A percentile compares a stretch with the other conserved stretches of the same genome.
Conservation (phyloP, 169 alveolate genomes). For the Plasmodium vivax region DNA sequence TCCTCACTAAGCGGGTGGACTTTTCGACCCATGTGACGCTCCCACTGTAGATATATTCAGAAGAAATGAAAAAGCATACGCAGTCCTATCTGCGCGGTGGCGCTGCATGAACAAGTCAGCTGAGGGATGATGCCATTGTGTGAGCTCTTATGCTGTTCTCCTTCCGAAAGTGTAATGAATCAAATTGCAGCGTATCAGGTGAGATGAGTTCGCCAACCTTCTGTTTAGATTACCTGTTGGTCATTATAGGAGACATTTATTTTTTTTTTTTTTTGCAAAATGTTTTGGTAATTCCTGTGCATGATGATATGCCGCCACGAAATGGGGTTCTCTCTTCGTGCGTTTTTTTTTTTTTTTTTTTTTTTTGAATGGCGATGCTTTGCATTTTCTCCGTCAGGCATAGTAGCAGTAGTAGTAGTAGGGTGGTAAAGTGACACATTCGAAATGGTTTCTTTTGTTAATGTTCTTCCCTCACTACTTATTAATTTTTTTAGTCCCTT, state of each 20-base stretch:
- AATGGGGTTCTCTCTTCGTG: background rate
- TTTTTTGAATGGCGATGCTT: background rate
- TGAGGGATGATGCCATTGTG: background rate
- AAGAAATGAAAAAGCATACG: background rate
- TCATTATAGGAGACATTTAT: background rate
- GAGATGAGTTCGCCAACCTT: background rate
- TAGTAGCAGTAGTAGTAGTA: too few relatives aligned
- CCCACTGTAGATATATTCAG: background rate
- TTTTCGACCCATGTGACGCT: background rate
- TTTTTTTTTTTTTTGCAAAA: background rate
- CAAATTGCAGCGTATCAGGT: background rate
- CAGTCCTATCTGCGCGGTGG: background rate
- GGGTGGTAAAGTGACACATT: slow-evolving; percentile 2
- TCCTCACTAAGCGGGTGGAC: background rate
- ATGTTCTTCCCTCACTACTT: background rate
- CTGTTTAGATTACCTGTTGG: background rate
- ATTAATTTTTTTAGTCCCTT: background rate
- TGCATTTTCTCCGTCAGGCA: background rate
- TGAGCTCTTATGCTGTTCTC: background rate
- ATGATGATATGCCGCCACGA: background rate
- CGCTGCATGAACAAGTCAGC: background rate
- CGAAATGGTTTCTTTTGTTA: background rate
- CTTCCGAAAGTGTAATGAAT: background rate
- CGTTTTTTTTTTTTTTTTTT: background rate
- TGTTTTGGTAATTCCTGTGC: background rate